Evolutionary conservation across 306 rosid species (phyloP), one percentile per base, ranked within the genome.

Genomic region (Fragaria ananassa): DNA sequence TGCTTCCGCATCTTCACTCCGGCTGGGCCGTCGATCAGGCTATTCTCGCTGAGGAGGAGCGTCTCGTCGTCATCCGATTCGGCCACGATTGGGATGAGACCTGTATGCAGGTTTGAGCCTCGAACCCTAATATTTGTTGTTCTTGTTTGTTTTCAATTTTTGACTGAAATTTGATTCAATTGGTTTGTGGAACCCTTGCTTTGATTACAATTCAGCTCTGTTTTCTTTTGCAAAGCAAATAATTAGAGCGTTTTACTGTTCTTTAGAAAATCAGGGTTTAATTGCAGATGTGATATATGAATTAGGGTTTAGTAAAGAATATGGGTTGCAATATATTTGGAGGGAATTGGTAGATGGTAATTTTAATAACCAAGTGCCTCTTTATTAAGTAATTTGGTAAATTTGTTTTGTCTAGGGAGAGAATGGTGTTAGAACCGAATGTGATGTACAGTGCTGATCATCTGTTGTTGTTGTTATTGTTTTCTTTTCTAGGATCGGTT

Each of bases 51-150:
- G 95, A 91, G 78, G 97, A 91, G 77, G 95, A 91, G 74, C 95
- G 97, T 35, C 93, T 91, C 8, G 97, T 91, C 31, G 89, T 91
- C 53, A 91, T 91, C 79, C 90, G 97, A 10, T 91, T 91, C 56
- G 97, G 97, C 60, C 97, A 89, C 70, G 97, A 88, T 47, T 89
- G 97, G 95, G 95, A 91, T 18, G 97, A 91, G 27, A 91, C 97
- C 78, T 91, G 97, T 81, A 89, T 91, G 97, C 97, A 91, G 93
- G 97, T 88, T n/a, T 25, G 13, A 44, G 18, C 39, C 8, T 11
- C 50, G n/a, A 74, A 61, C 69, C 78, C 70, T 49, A 9, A 45
- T 29, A 10, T 15, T 6, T 11, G 18, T n/a, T n/a, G 2, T 8
- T 57, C 14, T 4, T 8, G 17, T 27, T 11, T 41, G 42, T 3